A percentile compares a stretch with the other conserved stretches of the same genome.
Evolutionary conservation across 495 filamentous ascomycete genomes (phyloP).

Genomic region (Penicillium angulare): DNA sequence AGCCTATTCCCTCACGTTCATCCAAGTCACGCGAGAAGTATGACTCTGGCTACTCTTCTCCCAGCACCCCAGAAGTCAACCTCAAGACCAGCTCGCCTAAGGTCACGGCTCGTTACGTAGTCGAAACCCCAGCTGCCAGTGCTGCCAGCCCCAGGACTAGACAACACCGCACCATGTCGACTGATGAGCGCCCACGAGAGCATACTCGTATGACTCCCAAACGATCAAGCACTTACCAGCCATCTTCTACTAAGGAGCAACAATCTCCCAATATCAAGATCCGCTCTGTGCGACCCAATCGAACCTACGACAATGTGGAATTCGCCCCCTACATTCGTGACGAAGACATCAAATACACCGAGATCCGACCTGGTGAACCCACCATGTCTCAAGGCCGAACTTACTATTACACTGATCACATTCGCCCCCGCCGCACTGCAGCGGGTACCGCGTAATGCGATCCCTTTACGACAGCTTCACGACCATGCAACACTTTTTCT

Average conservation of each 20-base stretch:
- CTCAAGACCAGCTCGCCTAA: conserved; percentile 29
- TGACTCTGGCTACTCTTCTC: conserved; percentile 49
- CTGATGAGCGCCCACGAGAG: conserved; percentile 12
- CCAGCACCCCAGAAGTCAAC: conserved; percentile 39
- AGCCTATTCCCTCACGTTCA: conserved; percentile 26
- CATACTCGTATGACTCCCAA: conserved; percentile 10
- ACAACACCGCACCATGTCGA: conserved; percentile 23
- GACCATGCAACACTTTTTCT: conserved; percentile 19
- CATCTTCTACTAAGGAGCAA: conserved; percentile 3
- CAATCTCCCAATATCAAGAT: conserved; percentile 14
- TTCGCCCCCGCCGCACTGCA: conserved; percentile 14
- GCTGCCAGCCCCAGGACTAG: no score
- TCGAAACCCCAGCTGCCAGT: no score
- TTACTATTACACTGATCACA: conserved; percentile 13
- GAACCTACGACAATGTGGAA: conserved; percentile 16
- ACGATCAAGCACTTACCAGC: conserved; percentile 16
- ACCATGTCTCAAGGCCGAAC: conserved; percentile 9
- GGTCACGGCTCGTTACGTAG: no score
- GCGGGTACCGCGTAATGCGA: conserved; percentile 18
- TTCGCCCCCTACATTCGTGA: conserved; percentile 12
- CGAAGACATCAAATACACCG: conserved; percentile 18
- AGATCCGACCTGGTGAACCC: conserved; percentile 16
- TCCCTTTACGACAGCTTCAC: conserved; percentile 23
- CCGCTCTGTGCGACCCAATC: conserved; percentile 17
- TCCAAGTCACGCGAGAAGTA: conserved; percentile 38